These are phyloP conservation scores for Vigna angularis DNA, from an alignment of 306 rosid species.

Conservation along the genomic window DNA sequence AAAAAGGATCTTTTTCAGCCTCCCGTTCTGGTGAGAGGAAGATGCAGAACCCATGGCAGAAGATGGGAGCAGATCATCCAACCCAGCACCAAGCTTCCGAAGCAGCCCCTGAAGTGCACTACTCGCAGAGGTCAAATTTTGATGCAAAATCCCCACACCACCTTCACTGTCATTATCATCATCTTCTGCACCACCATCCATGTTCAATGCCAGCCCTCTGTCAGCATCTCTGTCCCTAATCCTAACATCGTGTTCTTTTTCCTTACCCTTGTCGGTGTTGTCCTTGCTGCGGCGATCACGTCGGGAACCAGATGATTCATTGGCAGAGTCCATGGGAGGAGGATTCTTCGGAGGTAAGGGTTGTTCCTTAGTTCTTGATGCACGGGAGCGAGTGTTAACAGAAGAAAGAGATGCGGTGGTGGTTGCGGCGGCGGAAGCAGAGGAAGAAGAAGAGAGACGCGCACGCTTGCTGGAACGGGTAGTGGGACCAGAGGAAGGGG, in stretches of 20 bases:
- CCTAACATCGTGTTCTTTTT: slow-evolving; percentile 81
- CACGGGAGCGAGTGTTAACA: slow-evolving; percentile 78
- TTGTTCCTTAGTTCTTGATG: slow-evolving; percentile 54
- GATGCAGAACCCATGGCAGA: slow-evolving; percentile 83
- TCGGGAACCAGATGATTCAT: slow-evolving; percentile 92
- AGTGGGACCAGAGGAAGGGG: slow-evolving; percentile 78
- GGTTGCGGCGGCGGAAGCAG: slow-evolving; percentile 33
- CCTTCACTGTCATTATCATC: slow-evolving; percentile 93
- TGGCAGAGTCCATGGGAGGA: slow-evolving; percentile 75
- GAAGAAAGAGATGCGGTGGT: slow-evolving; percentile 38
- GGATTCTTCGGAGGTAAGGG: slow-evolving; percentile 50
- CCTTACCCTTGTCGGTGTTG: slow-evolving; percentile 82
- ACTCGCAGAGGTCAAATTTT: slow-evolving; percentile 88
- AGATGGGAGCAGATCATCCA: slow-evolving; percentile 88
- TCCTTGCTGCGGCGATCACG: slow-evolving; percentile 78
- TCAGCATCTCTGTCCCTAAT: slow-evolving; percentile 75
- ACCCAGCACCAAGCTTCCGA: slow-evolving; percentile 93
- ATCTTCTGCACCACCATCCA: slow-evolving; percentile 73
- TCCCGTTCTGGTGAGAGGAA: slow-evolving; percentile 88
- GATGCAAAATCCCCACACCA: slow-evolving; percentile 77
- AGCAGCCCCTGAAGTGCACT: slow-evolving; percentile 99
- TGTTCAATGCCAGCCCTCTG: slow-evolving; percentile 65
- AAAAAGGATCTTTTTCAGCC: slow-evolving; percentile 85
- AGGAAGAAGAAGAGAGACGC: slow-evolving; percentile 60
- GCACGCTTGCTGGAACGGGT: slow-evolving; percentile 86